Conservation (phyloP, 331 rosid species). For the Quercus tomentella region DNA sequence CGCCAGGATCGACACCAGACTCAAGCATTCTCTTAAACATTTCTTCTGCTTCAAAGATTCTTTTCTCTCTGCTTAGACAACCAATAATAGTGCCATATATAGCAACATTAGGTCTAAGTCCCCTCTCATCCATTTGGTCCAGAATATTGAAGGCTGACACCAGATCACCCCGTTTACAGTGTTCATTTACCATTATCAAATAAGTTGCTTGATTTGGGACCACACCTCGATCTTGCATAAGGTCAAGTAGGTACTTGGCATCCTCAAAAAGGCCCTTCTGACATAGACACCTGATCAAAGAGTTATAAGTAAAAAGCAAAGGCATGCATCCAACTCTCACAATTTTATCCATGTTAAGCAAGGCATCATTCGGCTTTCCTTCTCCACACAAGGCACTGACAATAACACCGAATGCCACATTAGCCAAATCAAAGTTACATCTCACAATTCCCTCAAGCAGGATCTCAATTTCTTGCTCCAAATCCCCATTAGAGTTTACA, state of each 20-base stretch:
- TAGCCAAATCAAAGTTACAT: constrained; percentile 21
- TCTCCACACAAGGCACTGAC: constrained; percentile 29
- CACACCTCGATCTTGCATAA: constrained; percentile 22
- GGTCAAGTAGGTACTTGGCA: constrained; percentile 25
- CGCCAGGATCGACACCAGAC: constrained; percentile 37
- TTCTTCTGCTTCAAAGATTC: constrained; percentile 30
- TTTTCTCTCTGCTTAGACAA: constrained; percentile 23
- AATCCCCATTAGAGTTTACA: not conserved
- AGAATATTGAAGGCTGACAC: constrained; percentile 9
- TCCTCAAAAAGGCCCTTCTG: constrained; percentile 27
- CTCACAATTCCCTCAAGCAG: constrained; percentile 26
- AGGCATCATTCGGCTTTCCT: constrained; percentile 19
- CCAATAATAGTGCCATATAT: constrained; percentile 35
- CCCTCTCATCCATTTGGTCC: constrained; percentile 26
- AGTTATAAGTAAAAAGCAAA: constrained; percentile 27
- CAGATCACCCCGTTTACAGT: constrained; percentile 29
- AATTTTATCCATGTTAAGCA: constrained; percentile 20
- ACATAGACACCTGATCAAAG: constrained; percentile 36
- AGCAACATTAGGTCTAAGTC: constrained; percentile 31
- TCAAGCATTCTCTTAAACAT: constrained; percentile 34
- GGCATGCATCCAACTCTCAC: constrained; percentile 30
- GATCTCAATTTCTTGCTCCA: constrained; percentile 25
- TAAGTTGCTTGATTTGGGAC: constrained; percentile 31
- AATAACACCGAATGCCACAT: constrained; percentile 21
- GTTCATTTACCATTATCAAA: constrained; percentile 28